phyloP scores from a whole-genome alignment of 2,329 filamentous ascomycete genomes.

The Sporothrix humicola region DNA sequence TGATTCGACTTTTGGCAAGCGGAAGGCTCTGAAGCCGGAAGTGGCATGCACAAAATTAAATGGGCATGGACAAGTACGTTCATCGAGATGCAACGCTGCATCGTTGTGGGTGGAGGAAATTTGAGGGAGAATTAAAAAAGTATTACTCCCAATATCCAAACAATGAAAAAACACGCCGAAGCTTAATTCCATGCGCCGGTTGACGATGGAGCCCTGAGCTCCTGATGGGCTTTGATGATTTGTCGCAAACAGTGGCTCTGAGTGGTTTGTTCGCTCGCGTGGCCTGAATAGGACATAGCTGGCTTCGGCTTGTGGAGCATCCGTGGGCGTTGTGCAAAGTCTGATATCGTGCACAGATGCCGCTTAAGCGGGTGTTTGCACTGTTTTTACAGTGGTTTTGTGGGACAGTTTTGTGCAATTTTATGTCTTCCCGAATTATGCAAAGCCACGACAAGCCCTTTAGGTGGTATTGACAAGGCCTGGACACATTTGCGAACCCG shows the following conservation, averaged over 20 bases:
- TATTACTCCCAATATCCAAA: not conserved
- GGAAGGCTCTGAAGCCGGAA: not conserved
- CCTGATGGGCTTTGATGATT: not conserved
- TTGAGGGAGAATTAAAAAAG: not conserved
- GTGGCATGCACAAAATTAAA: conserved; percentile 9
- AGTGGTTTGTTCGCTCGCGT: too few relatives aligned
- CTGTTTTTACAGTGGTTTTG: not conserved
- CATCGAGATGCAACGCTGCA: conserved; percentile 17
- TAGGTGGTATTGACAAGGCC: not conserved
- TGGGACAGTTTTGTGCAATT: conserved; percentile 1
- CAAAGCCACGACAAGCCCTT: not conserved
- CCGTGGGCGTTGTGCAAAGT: conserved; percentile 12
- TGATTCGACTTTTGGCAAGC: not conserved
- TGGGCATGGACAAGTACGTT: not conserved
- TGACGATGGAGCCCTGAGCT: too few relatives aligned
- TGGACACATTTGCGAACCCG: not conserved
- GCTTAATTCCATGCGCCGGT: not conserved
- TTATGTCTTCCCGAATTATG: not conserved
- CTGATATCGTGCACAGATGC: not conserved
- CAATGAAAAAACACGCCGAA: too few relatives aligned
- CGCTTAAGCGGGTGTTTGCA: not conserved
- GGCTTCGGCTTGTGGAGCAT: conserved; percentile 23
- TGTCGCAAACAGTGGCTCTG: not conserved
- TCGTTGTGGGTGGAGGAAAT: too few relatives aligned
- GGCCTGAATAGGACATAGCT: not conserved